These are phyloP conservation scores for Linanthus parryae DNA, from an alignment of 148 eudicot species.

Conservation along the genomic window DNA sequence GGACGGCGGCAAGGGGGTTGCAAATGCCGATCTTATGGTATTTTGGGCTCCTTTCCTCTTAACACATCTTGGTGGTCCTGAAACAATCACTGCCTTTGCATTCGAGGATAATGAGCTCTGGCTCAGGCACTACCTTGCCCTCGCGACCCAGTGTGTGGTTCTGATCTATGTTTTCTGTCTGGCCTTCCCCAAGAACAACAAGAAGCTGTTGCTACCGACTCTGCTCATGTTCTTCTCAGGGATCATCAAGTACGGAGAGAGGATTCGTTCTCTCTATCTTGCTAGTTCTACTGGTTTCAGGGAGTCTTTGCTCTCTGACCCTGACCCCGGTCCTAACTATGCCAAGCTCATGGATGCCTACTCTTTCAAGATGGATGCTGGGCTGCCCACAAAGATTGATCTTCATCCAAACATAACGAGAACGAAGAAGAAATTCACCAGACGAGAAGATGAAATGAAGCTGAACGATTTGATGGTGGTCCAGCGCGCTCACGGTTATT, in stretches of 20 bases:
- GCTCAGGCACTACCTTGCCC: conserved; percentile 7
- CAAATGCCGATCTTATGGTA: neutral
- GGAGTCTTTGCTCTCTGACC: conserved; percentile 27
- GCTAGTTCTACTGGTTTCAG: conserved; percentile 18
- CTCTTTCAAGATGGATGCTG: conserved; percentile 21
- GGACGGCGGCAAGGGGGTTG: conserved; percentile 3
- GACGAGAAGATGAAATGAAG: neutral
- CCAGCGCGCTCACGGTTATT: conserved; percentile 22
- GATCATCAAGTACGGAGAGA: neutral
- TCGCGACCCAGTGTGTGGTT: neutral
- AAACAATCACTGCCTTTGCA: conserved; percentile 3
- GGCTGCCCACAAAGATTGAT: conserved; percentile 21
- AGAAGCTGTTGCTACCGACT: conserved; percentile 6
- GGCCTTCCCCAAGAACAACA: conserved; percentile 6
- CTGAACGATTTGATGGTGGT: conserved; percentile 20
- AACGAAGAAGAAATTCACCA: conserved; percentile 12
- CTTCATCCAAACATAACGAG: conserved; percentile 24
- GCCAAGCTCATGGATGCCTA: conserved; percentile 44
- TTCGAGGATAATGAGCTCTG: conserved; percentile 11
- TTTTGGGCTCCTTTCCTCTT: conserved; percentile 11
- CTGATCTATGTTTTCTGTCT: neutral
- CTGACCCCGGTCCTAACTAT: conserved; percentile 43
- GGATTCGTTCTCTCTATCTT: conserved; percentile 9
- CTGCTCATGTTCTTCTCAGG: conserved; percentile 7
- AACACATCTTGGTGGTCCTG: conserved; percentile 10